Base-by-base conservation (phyloP, 257 asterid genomes). In the Primulina huaijiensis region DNA sequence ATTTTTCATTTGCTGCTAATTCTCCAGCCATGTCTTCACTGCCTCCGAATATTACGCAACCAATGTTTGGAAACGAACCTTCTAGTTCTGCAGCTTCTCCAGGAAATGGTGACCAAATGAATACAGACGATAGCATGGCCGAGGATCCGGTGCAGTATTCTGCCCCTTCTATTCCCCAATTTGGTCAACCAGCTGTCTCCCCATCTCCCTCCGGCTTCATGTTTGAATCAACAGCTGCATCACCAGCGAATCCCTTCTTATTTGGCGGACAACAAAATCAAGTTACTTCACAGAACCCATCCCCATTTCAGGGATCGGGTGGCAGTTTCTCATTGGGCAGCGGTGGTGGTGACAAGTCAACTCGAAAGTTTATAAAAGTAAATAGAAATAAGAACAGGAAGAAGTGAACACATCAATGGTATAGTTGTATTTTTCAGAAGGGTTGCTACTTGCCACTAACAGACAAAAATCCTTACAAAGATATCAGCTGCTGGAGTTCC, bases 111-210 rank as follows among this genome's bases (percentile, higher is more conserved):
- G 88, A 81, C 78, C 97, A 82, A 73, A 88, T 87, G 96, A 81
- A 63, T 71, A 80, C 83, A 27, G 97, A 92, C 71, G 97, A 88
- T 84, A 88, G 88, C 83, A 92, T 92, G 97, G 94, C 94, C 0
- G 98, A 90, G 86, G 99, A 93, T 85, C 81, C 87, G 27, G 82
- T 83, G 78, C 96, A 84, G 59, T 68, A 90, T 59, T 67, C 96
- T 19, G 68, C 75, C 20, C 56, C 85, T 67, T 70, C 71, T 31
- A 23, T 53, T 31, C 67, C 83, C 55, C 73, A 40, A 19, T 89
- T 83, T 81, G 86, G 90, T 71, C 92, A 87, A 75, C 85, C 78
- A 9, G 43, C 88, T 1, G 77, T 60, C 35, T 70, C 81, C 29
- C 82, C 57, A 16, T 50, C 21, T 5, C 57, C 57, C 8, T 50